Evolutionary conservation across 2,329 filamentous ascomycete genomes (phyloP), one percentile per base, ranked within the genome.

Genomic region (Triangularia setosa): DNA sequence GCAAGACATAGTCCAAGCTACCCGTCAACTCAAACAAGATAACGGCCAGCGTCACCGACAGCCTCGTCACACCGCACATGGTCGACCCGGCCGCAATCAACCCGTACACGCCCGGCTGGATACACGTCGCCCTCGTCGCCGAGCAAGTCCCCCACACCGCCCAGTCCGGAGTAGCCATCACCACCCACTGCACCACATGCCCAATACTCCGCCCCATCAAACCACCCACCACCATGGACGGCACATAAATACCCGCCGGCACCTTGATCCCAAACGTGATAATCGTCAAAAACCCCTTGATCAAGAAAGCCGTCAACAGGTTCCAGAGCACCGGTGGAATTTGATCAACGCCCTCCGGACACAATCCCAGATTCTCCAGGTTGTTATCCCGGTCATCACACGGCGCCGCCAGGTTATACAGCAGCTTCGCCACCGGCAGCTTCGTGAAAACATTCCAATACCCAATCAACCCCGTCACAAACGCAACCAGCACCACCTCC

Each of bases 171-270:
- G 88, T 90, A 28, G 83, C 84, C 63, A 96, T 81, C 5, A 94
- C 92, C 60, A 91, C 77, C 77, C 90, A 93, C 74, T 98, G 94
- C 0, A 93, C 87, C 6, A 88, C 76, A 75, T 98, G 95, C 1
- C 95, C 95, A 12, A 97, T 86, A 54, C 95, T 88, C 7, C 94
- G 88, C 28, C 94, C 94, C 80, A 97, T 89, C 18, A 99, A 80
- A 72, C 95, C 95, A 68, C 95, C 95, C 18, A 98, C 92, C 27
- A 98, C 95, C 95, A 99, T 99, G 71, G 94, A 97, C 2, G 95
- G 95, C 1, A 99, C 93, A 72, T 99, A 99, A 70, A 99, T 97
- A 68, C 95, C 95, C 0, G 94, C 93, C 9, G 95, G 95, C 0
- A 98, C 88, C 82, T 98, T 98, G 70, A 97, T 93, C 25, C 94